Evolutionary conservation across 2,329 filamentous ascomycete genomes (phyloP).

Genomic region (Seiridium cupressi): DNA sequence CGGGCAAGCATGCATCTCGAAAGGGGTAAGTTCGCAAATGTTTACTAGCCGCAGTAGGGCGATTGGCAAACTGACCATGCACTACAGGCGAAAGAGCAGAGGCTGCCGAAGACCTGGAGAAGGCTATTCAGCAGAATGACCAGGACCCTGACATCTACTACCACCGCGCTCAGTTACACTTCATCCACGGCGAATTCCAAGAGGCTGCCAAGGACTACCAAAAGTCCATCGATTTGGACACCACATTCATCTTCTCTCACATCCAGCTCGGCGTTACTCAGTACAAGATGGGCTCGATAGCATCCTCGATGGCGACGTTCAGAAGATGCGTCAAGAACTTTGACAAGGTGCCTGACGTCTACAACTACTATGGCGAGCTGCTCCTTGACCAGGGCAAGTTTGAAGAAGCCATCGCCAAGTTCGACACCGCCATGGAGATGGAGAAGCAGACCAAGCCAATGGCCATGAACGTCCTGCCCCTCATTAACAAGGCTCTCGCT

Average conservation of each 20-base stretch:
- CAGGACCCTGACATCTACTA: conserved; percentile 98
- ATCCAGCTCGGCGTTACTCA: conserved; percentile 99
- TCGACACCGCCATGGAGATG: conserved; percentile 98
- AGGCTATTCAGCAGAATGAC: conserved; percentile 79
- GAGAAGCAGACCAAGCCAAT: conserved; percentile 92
- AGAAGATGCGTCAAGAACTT: conserved; percentile 98
- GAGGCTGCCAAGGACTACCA: conserved; percentile 98
- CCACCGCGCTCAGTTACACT: conserved; percentile 96
- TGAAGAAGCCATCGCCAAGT: conserved; percentile 93
- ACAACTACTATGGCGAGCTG: conserved; percentile 99
- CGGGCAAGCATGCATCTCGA: conserved; percentile 97
- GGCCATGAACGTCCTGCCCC: conserved; percentile 93
- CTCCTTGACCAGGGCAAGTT: conserved; percentile 96
- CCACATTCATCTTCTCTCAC: conserved; percentile 97
- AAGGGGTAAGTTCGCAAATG: conserved; percentile 58
- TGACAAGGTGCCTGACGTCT: conserved; percentile 91
- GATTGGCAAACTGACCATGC: conserved; percentile 4
- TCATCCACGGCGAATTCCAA: conserved; percentile 91
- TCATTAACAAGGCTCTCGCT: conserved; percentile 98
- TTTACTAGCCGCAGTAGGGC: neutral
- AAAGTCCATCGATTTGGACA: conserved; percentile 96
- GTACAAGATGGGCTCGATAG: conserved; percentile 99
- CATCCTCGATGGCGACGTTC: conserved; percentile 98
- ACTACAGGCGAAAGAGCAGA: conserved; percentile 72
- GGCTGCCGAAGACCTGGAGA: conserved; percentile 83